phyloP scores from a whole-genome alignment of 225 moss, liverwort and hornwort species.

The Sphagnum contortum region DNA sequence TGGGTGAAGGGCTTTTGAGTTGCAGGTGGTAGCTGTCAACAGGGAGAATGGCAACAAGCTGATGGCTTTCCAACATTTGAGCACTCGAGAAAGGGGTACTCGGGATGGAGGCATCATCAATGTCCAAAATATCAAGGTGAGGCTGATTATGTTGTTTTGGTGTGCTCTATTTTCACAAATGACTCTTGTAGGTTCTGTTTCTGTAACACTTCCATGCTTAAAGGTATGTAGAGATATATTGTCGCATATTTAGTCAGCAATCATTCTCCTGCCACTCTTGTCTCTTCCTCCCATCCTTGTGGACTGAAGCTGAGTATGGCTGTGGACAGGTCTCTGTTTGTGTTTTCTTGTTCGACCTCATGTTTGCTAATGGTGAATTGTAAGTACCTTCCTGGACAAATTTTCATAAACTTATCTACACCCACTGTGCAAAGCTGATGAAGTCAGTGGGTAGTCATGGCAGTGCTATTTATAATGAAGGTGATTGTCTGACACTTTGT shows the following conservation, averaged over 20 bases:
- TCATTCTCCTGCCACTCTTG: too few relatives aligned
- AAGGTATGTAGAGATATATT: too few relatives aligned
- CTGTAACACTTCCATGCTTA: too few relatives aligned
- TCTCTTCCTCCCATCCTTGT: too few relatives aligned
- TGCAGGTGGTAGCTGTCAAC: conserved; percentile 79
- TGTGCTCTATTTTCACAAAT: neutral
- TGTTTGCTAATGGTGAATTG: conserved; percentile 72
- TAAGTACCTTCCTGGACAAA: conserved; percentile 18
- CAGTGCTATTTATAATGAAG: too few relatives aligned
- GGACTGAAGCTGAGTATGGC: too few relatives aligned
- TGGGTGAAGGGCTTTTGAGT: too few relatives aligned
- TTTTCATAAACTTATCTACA: neutral
- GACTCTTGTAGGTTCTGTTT: neutral
- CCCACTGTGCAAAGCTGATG: too few relatives aligned
- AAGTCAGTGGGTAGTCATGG: too few relatives aligned
- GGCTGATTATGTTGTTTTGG: neutral
- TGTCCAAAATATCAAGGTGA: conserved; percentile 71
- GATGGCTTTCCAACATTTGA: conserved; percentile 84
- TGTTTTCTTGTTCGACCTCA: conserved; percentile 82
- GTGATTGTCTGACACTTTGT: too few relatives aligned
- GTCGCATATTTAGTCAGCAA: too few relatives aligned
- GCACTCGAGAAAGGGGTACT: conserved; percentile 81
- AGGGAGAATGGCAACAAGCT: conserved; percentile 72
- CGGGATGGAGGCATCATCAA: conserved; percentile 51
- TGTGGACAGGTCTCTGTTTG: conserved; percentile 61